Conservation (phyloP, 176 grass and related monocot species). For the Carex cristatella region DNA sequence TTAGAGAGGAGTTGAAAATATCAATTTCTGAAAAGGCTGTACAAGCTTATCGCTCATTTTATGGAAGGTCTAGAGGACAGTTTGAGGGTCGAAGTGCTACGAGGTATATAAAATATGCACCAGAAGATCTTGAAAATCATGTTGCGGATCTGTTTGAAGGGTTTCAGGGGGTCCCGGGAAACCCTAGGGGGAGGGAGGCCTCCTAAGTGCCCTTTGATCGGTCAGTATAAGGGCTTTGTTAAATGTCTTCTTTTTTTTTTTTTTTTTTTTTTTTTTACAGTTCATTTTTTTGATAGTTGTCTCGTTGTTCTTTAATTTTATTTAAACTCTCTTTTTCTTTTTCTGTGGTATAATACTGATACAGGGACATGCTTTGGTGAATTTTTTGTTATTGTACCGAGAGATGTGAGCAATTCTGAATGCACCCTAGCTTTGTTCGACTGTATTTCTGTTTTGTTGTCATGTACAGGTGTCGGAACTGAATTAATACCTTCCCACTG, state of each 20-base stretch:
- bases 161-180: conserved; percentile 21
- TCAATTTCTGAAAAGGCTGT: conserved; percentile 64
- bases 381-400: background rate
- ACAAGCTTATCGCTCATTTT: conserved; percentile 79
- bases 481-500: background rate
- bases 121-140: conserved; percentile 81
- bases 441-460: background rate
- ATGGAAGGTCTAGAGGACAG: conserved; percentile 58
- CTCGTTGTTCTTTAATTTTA: conserved; percentile 14
- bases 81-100: conserved; percentile 55
- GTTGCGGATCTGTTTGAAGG: conserved; percentile 94
- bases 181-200: conserved; percentile 23
- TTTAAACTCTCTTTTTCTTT: background rate
- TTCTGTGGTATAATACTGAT: conserved; percentile 14
- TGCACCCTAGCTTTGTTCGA: background rate
- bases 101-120: conserved; percentile 80
- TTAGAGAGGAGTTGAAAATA: conserved; percentile 83
- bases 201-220: background rate
- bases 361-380: conserved; percentile 4
- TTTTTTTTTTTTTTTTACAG: background rate
- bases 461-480: background rate
- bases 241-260: background rate
- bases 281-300: background rate
- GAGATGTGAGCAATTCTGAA: background rate
- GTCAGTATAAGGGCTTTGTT: background rate